Evolutionary conservation across 1,139 yeast species (phyloP), one percentile per base, ranked within the genome.

Genomic region (Blastobotrys ciferrii): DNA sequence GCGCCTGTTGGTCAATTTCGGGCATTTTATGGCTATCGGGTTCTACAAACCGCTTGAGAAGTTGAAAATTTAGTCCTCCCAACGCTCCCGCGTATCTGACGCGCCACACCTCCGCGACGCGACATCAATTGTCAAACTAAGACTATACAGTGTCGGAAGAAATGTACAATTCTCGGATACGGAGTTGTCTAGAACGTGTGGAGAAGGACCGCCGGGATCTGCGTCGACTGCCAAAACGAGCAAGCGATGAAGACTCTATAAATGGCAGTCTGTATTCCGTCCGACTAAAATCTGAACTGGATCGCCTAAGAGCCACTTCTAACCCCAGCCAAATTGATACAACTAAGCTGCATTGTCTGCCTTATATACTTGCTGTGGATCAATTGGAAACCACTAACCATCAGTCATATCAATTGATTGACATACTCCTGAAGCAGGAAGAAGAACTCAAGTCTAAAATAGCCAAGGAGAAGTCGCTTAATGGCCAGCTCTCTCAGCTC

Each of bases 1-100:
- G 69, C 13, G 82, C 81, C 44, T 78, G 69, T 53, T 80, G 80
- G 50, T 83, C 78, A 51, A 84, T 65, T 42, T 78, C 74, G 25
- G 87, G 78, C 87, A 82, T 81, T 46, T n/a, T 55, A 17, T 19
- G n/a, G n/a, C n/a, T n/a, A n/a, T n/a, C n/a, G n/a, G n/a, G n/a
- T n/a, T n/a, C n/a, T n/a, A n/a, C n/a, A n/a, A n/a, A n/a, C n/a
- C n/a, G n/a, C n/a, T n/a, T n/a, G n/a, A n/a, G n/a, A n/a, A n/a
- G n/a, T 19, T 33, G 40, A 36, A 36, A 36, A 19, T 36, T 36
- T 36, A 19, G 28, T 19, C 11, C 19, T 36, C 40, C 40, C 40
- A 36, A 36, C 25, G 33, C 9, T 23, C 9, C 28, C 28, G n/a
- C n/a, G n/a, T n/a, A n/a, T n/a, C n/a, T n/a, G 28, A 23, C 28